Evolutionary conservation across 108 stramenopile genomes (phyloP).

Genomic region (Cyclotella atomus): DNA sequence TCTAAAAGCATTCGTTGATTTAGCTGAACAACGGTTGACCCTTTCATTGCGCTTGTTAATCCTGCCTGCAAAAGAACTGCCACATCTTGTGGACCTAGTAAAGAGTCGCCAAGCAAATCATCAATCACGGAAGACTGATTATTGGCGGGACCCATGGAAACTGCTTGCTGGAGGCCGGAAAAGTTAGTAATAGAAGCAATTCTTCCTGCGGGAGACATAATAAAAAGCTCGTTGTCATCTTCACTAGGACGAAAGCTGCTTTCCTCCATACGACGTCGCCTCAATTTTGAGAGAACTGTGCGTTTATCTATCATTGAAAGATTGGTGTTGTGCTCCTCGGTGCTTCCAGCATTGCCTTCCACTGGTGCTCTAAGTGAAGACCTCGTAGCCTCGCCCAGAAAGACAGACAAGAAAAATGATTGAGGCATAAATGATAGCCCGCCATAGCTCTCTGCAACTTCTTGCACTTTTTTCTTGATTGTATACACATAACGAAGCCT

Average conservation of each 20-base stretch:
- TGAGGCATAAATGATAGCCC: conserved; percentile 90
- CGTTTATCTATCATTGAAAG: conserved; percentile 23
- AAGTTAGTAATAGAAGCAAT: conserved; percentile 66
- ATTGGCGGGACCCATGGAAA: background rate
- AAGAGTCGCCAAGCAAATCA: conserved; percentile 84
- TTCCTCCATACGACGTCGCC: conserved; percentile 45
- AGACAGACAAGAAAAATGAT: conserved; percentile 87
- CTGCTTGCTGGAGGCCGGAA: background rate
- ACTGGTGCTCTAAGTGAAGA: conserved; percentile 61
- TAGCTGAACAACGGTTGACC: conserved; percentile 89
- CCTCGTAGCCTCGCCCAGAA: conserved; percentile 89
- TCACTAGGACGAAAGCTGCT: conserved; percentile 50
- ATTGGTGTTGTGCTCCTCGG: conserved; percentile 3
- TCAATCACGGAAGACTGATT: conserved; percentile 31
- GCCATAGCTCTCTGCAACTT: conserved; percentile 89
- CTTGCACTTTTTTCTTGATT: conserved; percentile 85
- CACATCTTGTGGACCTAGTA: conserved; percentile 89
- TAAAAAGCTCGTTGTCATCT: conserved; percentile 38
- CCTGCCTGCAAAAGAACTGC: conserved; percentile 91
- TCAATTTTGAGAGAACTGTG: conserved; percentile 27
- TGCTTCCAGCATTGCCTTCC: background rate
- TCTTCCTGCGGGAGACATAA: conserved; percentile 74
- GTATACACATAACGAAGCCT: conserved; percentile 87
- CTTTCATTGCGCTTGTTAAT: conserved; percentile 85
- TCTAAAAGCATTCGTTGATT: conserved; percentile 93